Conservation (phyloP, 306 rosid species). For the Prunus kanzakura region DNA sequence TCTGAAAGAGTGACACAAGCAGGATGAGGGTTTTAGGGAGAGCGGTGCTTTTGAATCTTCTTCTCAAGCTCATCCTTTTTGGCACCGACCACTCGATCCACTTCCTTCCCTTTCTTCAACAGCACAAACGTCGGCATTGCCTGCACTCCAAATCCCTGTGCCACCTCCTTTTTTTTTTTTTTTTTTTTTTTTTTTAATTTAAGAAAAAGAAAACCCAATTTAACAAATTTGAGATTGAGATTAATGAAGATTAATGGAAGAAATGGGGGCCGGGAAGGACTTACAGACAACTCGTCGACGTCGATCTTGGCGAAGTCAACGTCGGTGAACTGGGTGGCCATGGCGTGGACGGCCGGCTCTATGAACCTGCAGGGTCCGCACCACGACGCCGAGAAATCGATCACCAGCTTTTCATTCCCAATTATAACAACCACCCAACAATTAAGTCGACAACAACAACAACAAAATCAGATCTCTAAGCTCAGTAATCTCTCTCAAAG, state of each 20-base stretch:
- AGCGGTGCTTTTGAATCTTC: constrained; percentile 43
- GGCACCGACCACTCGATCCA: constrained; percentile 66
- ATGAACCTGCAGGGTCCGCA: constrained; percentile 91
- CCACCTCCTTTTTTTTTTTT: constrained; percentile 43
- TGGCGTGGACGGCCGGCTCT: constrained; percentile 57
- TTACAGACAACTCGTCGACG: constrained; percentile 77
- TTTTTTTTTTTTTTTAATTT: too few relatives aligned
- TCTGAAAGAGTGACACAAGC: too few relatives aligned
- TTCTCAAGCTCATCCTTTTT: constrained; percentile 73
- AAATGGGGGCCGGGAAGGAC: neutral
- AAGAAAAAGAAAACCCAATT: neutral
- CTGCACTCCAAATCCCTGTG: constrained; percentile 57
- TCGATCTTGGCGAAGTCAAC: constrained; percentile 83
- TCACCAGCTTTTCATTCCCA: constrained; percentile 42
- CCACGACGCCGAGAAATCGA: constrained; percentile 94
- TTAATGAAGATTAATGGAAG: too few relatives aligned
- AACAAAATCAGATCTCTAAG: constrained; percentile 1
- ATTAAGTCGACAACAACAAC: neutral
- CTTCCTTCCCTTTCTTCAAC: constrained; percentile 63
- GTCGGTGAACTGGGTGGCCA: constrained; percentile 50
- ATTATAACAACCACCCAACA: neutral
- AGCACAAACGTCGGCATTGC: constrained; percentile 92
- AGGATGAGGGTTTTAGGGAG: neutral
- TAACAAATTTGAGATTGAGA: neutral
- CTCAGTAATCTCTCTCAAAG: neutral